These are phyloP conservation scores for Sugiyamaella floridensis DNA, from an alignment of 805 yeast genomes.

Conservation along the genomic window DNA sequence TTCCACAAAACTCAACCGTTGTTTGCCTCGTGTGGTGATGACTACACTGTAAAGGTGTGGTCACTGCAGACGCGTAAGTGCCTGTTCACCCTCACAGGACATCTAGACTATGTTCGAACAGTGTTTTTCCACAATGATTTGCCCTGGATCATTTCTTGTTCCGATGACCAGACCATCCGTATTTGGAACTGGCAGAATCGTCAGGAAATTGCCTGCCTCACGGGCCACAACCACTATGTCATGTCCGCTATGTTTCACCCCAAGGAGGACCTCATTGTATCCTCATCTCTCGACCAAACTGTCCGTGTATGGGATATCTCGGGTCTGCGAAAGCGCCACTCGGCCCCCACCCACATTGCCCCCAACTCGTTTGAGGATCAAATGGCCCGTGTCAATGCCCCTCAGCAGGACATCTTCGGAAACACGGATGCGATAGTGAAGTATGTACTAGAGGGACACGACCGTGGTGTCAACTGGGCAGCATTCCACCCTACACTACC, in stretches of 20 bases:
- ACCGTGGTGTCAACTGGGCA: slow-evolving; percentile 98
- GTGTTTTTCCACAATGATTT: slow-evolving; percentile 91
- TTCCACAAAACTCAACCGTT: slow-evolving; percentile 98
- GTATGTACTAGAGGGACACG: slow-evolving; percentile 95
- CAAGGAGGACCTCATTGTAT: slow-evolving; percentile 84
- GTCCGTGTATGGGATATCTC: slow-evolving; percentile 98
- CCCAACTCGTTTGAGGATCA: slow-evolving; percentile 35
- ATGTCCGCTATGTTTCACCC: slow-evolving; percentile 99
- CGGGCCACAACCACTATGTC: slow-evolving; percentile 98
- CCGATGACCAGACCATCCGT: slow-evolving; percentile 97
- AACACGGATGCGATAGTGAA: slow-evolving; percentile 91
- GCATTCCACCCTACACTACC: slow-evolving; percentile 96
- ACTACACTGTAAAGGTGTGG: slow-evolving; percentile 93
- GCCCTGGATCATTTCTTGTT: slow-evolving; percentile 94
- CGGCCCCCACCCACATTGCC: slow-evolving; percentile 47
- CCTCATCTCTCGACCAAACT: slow-evolving; percentile 96
- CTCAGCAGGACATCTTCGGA: slow-evolving; percentile 79
- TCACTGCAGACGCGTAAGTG: slow-evolving; percentile 86
- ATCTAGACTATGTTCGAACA: slow-evolving; percentile 90
- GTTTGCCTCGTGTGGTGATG: slow-evolving; percentile 97
- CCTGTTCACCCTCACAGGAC: slow-evolving; percentile 85
- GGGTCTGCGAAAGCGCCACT: slow-evolving; percentile 89
- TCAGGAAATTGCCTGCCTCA: slow-evolving; percentile 91
- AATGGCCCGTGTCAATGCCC: slow-evolving; percentile 41
- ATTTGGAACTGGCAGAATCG: slow-evolving; percentile 99